A percentile compares a stretch with the other conserved stretches of the same genome.
Evolutionary conservation across 345 rosid genomes (phyloP).

Genomic region (Sisymbrium irio): DNA sequence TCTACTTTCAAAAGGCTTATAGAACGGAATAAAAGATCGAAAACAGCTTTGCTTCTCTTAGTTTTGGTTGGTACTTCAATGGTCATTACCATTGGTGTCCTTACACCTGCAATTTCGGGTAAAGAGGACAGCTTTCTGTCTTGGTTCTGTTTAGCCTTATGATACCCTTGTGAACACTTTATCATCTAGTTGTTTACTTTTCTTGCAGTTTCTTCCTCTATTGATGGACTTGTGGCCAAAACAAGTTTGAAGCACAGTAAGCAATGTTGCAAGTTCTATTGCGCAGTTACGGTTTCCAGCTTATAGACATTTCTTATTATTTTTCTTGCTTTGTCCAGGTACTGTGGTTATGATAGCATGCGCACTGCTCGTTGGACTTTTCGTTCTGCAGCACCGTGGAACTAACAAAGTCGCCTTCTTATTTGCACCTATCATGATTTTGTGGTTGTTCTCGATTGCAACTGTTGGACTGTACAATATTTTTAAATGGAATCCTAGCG

Average conservation of each 20-base stretch:
- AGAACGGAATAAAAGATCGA: conserved; percentile 62
- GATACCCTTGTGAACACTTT: background rate
- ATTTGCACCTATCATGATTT: conserved; percentile 76
- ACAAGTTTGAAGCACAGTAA: conserved; percentile 58
- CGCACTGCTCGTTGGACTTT: conserved; percentile 70
- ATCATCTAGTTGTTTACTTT: conserved; percentile 6
- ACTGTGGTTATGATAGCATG: conserved; percentile 65
- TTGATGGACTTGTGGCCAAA: conserved; percentile 64
- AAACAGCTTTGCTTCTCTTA: conserved; percentile 65
- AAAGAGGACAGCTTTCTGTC: background rate
- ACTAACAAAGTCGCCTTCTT: conserved; percentile 64
- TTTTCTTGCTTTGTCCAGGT: conserved; percentile 44
- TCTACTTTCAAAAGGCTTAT: conserved; percentile 51
- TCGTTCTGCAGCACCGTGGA: conserved; percentile 87
- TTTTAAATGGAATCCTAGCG: conserved; percentile 74
- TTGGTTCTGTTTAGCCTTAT: background rate
- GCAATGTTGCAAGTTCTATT: conserved; percentile 24
- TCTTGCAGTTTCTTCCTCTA: conserved; percentile 74
- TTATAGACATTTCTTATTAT: background rate
- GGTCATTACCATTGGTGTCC: conserved; percentile 55
- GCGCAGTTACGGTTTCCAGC: background rate
- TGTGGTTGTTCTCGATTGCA: conserved; percentile 74
- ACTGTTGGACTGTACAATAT: conserved; percentile 68
- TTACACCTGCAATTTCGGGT: conserved; percentile 91
- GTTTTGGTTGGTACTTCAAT: conserved; percentile 71